A percentile compares a stretch with the other conserved stretches of the same genome.
Conservation (phyloP, 2,329 filamentous ascomycete genomes). For the Trichoderma asperellum region DNA sequence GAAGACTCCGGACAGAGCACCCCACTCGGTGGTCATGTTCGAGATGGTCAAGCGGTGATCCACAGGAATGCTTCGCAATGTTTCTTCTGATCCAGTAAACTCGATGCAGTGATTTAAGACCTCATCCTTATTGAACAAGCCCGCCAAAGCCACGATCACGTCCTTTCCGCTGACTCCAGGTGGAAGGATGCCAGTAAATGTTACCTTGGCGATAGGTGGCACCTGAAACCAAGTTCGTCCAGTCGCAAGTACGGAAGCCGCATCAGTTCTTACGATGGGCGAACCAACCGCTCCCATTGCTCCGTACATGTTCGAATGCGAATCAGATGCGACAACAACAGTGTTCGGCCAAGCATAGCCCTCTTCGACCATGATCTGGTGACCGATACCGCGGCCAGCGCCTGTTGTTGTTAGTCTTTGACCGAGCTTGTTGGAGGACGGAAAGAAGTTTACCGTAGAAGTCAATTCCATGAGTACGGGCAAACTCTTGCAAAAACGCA, state of each 20-base stretch:
- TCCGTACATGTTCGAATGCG: slow-evolving; percentile 82
- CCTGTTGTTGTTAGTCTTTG: slow-evolving; percentile 53
- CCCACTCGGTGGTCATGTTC: slow-evolving; percentile 87
- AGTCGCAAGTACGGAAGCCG: slow-evolving; percentile 83
- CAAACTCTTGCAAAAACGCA: slow-evolving; percentile 68
- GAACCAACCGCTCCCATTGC: slow-evolving; percentile 73
- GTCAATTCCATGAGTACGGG: not conserved
- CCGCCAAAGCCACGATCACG: slow-evolving; percentile 85
- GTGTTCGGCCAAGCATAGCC: slow-evolving; percentile 80
- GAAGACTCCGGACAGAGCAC: slow-evolving; percentile 67
- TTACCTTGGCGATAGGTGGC: slow-evolving; percentile 81
- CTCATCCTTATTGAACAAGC: slow-evolving; percentile 72
- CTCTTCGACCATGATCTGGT: slow-evolving; percentile 73
- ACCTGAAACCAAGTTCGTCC: slow-evolving; percentile 86
- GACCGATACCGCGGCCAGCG: slow-evolving; percentile 80
- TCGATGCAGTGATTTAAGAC: slow-evolving; percentile 92
- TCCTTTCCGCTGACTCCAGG: slow-evolving; percentile 89
- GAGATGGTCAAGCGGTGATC: slow-evolving; percentile 74
- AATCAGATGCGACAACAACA: slow-evolving; percentile 76
- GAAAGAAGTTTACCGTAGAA: not conserved
- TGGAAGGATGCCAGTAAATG: slow-evolving; percentile 74
- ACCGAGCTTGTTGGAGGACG: not conserved
- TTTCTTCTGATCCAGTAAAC: slow-evolving; percentile 80
- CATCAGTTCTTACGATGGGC: slow-evolving; percentile 84
- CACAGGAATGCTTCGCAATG: slow-evolving; percentile 70